Base-by-base conservation (phyloP, 2,329 filamentous ascomycete species). In the Fusarium hainanense region DNA sequence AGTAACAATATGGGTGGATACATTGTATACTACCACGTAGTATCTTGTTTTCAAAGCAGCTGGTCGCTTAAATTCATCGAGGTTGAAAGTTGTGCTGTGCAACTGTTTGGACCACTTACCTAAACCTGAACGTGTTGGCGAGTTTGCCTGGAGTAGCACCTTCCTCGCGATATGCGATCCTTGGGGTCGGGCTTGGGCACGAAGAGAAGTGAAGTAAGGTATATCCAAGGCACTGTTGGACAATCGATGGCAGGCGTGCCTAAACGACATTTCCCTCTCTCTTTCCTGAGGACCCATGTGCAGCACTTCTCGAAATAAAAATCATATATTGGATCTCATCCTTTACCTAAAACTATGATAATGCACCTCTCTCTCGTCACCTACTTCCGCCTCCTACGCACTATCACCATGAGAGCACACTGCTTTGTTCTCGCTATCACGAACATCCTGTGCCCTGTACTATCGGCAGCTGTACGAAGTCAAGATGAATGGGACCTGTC, bases 401-500 rank as follows among this genome's bases (percentile, higher is more conserved):
- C 40, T 34, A 18, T n/a, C 21, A 50, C 34, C 13, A 66, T 66
- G 63, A 43, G n/a, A 28, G 11, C 16, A 1, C 21, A 50, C 25
- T 34, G 12, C 21, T 28, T 55, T 25, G 13, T 54, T 16, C 20
- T 54, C 7, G 8, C 34, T 43, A 25, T 66, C n/a, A 6, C 58
- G 20, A 25, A 58, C 27, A 41, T 61, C 28, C 18, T 54, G 10
- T 60, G 54, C 16, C 41, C 58, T 16, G 54, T 34, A 4, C 14
- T 64, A 5, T 28, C 67, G 8, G 65, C 52, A 7, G 47, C 27
- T 4, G 51, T 59, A 10, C 16, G 21, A 13, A 40, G 16, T 4
- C 50, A 49, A 14, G 20, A 50, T 12, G 69, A 69, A 42, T 79
- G 76, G 76, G 79, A 81, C 37, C 60, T 82, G 16, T 76, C 76